Percentiles rank a stretch among this genome's conserved stretches.
Conservation (phyloP, 2,329 filamentous ascomycete species). For the Paraconiothyrium brasiliense region DNA sequence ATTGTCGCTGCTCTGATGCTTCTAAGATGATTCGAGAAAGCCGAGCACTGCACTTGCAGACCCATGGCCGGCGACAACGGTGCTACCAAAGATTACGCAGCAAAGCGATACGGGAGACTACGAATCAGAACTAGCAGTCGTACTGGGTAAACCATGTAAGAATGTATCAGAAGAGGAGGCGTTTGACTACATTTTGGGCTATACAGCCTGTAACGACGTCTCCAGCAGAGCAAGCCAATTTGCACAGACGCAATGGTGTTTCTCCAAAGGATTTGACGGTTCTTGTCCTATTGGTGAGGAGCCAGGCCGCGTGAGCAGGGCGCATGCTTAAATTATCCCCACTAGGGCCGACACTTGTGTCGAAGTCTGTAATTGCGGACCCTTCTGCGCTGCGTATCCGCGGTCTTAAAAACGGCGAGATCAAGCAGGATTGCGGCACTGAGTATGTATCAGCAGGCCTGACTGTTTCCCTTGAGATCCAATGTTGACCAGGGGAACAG, state of each 20-base stretch:
- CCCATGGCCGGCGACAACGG: background rate
- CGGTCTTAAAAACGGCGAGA: slow-evolving; percentile 55
- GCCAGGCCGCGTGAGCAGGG: slow-evolving; percentile 25
- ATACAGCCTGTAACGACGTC: slow-evolving; percentile 62
- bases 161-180: slow-evolving; percentile 54
- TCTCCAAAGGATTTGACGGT: slow-evolving; percentile 57
- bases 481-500: slow-evolving; percentile 31
- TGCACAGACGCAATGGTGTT: slow-evolving; percentile 58
- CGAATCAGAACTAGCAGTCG: slow-evolving; percentile 38
- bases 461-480: background rate
- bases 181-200: slow-evolving; percentile 58
- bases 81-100: background rate
- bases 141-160: slow-evolving; percentile 61
- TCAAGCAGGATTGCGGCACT: slow-evolving; percentile 49
- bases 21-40: background rate
- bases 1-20: background rate
- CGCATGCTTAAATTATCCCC: background rate
- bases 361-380: slow-evolving; percentile 47
- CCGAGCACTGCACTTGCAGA: background rate
- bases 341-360: slow-evolving; percentile 3
- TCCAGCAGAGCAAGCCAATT: slow-evolving; percentile 59
- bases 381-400: slow-evolving; percentile 50
- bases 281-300: slow-evolving; percentile 43
- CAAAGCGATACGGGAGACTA: slow-evolving; percentile 17
- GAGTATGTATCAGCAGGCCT: slow-evolving; percentile 45